phyloP scores from a whole-genome alignment of 202 grass and related monocot genomes.

The Digitaria exilis region DNA sequence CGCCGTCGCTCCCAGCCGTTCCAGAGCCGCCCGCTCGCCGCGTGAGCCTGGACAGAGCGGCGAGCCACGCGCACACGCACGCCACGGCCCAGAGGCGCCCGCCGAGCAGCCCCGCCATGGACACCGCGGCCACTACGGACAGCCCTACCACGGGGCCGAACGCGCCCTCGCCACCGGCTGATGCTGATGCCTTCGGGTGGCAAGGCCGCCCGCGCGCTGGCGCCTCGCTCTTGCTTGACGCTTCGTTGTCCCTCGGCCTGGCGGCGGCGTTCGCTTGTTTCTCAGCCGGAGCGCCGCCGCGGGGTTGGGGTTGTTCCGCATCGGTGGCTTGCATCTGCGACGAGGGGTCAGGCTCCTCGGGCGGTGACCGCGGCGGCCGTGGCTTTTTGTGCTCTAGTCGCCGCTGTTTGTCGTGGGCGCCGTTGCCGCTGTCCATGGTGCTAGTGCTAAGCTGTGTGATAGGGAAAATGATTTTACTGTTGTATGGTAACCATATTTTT shows the following conservation, averaged over 20 bases:
- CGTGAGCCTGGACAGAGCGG: slow-evolving; percentile 16
- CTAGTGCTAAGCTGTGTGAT: neutral
- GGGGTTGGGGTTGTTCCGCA: neutral
- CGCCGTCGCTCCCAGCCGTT: neutral
- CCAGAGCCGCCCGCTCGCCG: neutral
- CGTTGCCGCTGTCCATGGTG: neutral
- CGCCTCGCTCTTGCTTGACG: neutral
- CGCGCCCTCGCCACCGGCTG: neutral
- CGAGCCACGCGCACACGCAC: slow-evolving; percentile 34
- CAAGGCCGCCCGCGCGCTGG: neutral
- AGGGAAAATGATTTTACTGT: neutral
- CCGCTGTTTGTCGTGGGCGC: neutral
- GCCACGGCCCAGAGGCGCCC: slow-evolving; percentile 27
- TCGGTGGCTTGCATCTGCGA: neutral
- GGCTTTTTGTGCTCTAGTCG: neutral
- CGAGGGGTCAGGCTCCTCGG: neutral
- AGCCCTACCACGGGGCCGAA: slow-evolving; percentile 23
- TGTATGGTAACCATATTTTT: neutral
- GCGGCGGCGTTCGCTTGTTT: neutral
- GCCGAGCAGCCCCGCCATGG: slow-evolving; percentile 41
- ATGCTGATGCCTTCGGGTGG: neutral
- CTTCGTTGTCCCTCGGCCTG: neutral
- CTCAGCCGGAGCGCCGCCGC: neutral
- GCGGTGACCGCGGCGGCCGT: neutral
- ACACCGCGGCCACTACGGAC: slow-evolving; percentile 31